phyloP scores from a whole-genome alignment of 441 rosid species.

The Capsella rubella region DNA sequence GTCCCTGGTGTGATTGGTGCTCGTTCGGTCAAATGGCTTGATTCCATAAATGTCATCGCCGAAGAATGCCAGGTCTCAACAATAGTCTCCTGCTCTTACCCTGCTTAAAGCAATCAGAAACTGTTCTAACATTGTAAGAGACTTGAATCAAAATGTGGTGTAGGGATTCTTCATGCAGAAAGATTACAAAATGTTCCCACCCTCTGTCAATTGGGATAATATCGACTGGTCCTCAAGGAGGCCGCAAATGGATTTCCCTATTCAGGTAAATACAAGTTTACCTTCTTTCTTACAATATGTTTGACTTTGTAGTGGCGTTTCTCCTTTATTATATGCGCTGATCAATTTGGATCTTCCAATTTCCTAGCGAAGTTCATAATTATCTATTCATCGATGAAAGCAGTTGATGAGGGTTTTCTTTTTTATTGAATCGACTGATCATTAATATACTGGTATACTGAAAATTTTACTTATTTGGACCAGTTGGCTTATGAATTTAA shows the following conservation, averaged over 20 bases:
- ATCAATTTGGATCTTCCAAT: slow-evolving; percentile 1
- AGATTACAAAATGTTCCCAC: slow-evolving; percentile 99
- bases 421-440: slow-evolving; percentile 29
- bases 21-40: slow-evolving; percentile 99
- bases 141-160: slow-evolving; percentile 32
- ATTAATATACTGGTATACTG: neutral
- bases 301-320: neutral
- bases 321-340: neutral
- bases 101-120: slow-evolving; percentile 18
- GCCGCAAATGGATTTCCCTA: slow-evolving; percentile 98
- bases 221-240: slow-evolving; percentile 87
- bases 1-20: slow-evolving; percentile 99
- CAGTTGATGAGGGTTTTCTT: slow-evolving; percentile 7
- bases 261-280: slow-evolving; percentile 68
- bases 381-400: neutral
- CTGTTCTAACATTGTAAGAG: slow-evolving; percentile 20
- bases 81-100: neutral
- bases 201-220: slow-evolving; percentile 93
- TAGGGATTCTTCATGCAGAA: slow-evolving; percentile 99
- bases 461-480: neutral
- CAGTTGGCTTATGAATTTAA: neutral
- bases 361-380: slow-evolving; percentile 8
- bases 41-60: slow-evolving; percentile 77
- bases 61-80: slow-evolving; percentile 83
- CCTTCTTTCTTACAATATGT: slow-evolving; percentile 5